phyloP scores from a whole-genome alignment of 192 early-diverging fungal species.

The Dispira parvispora region DNA sequence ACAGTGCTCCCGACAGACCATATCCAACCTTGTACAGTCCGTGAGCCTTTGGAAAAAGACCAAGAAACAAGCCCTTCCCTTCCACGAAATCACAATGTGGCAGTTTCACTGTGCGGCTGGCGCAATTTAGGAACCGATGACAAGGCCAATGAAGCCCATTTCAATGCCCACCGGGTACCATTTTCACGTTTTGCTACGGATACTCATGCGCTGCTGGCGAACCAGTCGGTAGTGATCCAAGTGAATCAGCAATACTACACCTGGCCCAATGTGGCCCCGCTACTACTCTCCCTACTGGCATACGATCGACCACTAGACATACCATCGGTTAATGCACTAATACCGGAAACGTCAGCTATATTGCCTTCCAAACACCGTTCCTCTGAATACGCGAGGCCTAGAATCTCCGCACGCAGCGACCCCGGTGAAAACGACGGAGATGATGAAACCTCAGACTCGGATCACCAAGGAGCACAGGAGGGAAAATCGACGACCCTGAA shows the following conservation, averaged over 20 bases:
- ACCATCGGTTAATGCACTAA: not conserved
- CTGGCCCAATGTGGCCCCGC: slow-evolving; percentile 19
- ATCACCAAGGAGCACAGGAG: not conserved
- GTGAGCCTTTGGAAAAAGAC: too few species aligned
- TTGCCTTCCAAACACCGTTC: not conserved
- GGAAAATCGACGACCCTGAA: not conserved
- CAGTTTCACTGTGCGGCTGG: slow-evolving; percentile 22
- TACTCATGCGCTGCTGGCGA: slow-evolving; percentile 13
- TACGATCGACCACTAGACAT: slow-evolving; percentile 14
- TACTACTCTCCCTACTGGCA: slow-evolving; percentile 23
- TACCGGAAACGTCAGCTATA: not conserved
- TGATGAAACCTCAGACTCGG: not conserved
- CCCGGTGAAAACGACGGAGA: slow-evolving; percentile 2
- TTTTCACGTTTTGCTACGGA: not conserved
- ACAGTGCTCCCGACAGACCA: too few species aligned
- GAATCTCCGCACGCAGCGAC: not conserved
- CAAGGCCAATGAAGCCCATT: slow-evolving; percentile 12
- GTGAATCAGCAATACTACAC: slow-evolving; percentile 13
- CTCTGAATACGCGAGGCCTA: not conserved
- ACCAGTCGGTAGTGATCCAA: slow-evolving; percentile 17
- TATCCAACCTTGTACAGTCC: too few species aligned
- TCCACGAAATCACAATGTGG: slow-evolving; percentile 1
- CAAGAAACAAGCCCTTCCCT: not conserved
- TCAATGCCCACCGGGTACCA: slow-evolving; percentile 12
- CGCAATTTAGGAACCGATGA: slow-evolving; percentile 14